A percentile compares a stretch with the other conserved stretches of the same genome.
These are phyloP conservation scores for Pseudocercospora macadamiae DNA, from an alignment of 2,329 filamentous ascomycete species.

Conservation along the genomic window DNA sequence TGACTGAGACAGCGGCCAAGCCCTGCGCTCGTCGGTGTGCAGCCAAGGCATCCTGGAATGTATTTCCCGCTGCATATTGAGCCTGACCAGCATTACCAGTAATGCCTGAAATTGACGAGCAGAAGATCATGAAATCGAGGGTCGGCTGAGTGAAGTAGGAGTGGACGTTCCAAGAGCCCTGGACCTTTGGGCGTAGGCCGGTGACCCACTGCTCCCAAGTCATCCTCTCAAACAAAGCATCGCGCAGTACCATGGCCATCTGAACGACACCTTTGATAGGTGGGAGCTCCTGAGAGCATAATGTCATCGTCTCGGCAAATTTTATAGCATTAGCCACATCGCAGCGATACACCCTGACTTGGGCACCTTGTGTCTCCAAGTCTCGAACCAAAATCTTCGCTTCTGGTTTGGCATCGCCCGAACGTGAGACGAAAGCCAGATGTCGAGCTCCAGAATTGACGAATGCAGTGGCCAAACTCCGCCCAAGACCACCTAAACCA, in stretches of 20 bases:
- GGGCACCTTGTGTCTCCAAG: background rate
- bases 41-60: conserved; percentile 30
- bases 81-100: conserved; percentile 26
- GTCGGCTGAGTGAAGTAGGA: no score
- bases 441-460: conserved; percentile 24
- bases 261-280: conserved; percentile 29
- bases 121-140: conserved; percentile 33
- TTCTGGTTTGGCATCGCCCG: background rate
- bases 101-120: conserved; percentile 27
- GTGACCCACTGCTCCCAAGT: conserved; percentile 19
- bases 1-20: conserved; percentile 27
- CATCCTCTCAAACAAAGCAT: conserved; percentile 27
- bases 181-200: conserved; percentile 29
- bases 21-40: conserved; percentile 29
- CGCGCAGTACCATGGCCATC: conserved; percentile 37
- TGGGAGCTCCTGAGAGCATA: background rate
- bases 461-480: conserved; percentile 23
- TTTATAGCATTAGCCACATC: background rate
- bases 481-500: conserved; percentile 31
- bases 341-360: background rate
- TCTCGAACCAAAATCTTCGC: background rate
- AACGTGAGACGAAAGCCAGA: conserved; percentile 23
- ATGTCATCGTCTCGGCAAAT: background rate
- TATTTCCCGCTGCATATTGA: conserved; percentile 30
- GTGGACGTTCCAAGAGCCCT: no score